phyloP scores from a whole-genome alignment of 2,329 filamentous ascomycete genomes.

The Phialophora verrucosa region DNA sequence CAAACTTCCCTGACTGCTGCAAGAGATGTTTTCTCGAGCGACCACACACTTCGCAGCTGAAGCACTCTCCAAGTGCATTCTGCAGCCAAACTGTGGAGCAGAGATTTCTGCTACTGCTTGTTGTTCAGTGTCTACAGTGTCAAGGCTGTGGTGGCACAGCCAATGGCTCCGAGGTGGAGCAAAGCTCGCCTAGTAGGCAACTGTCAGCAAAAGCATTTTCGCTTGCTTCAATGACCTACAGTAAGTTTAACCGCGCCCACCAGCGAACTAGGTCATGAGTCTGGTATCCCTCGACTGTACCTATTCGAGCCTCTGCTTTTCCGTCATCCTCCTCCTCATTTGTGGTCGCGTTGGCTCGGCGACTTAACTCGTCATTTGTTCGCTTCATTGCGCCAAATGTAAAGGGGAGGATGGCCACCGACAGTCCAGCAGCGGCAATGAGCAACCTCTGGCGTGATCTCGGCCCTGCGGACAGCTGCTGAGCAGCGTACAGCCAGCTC shows the following conservation, averaged over 20 bases:
- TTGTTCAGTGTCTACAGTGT: constrained; percentile 1
- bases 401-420: constrained; percentile 21
- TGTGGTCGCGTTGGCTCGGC: constrained; percentile 21
- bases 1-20: neutral
- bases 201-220: neutral
- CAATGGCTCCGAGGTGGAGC: constrained; percentile 24
- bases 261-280: constrained; percentile 25
- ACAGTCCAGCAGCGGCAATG: constrained; percentile 14
- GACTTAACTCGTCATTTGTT: constrained; percentile 27
- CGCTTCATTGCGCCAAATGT: constrained; percentile 26
- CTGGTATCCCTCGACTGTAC: constrained; percentile 20
- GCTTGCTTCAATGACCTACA: constrained; percentile 15
- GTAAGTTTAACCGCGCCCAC: constrained; percentile 26
- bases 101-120: neutral
- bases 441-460: constrained; percentile 20
- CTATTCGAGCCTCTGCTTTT: constrained; percentile 13
- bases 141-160: constrained; percentile 19
- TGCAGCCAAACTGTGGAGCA: too few species aligned
- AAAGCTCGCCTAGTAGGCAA: constrained; percentile 13
- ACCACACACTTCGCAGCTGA: too few species aligned
- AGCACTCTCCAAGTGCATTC: too few species aligned
- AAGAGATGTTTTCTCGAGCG: neutral
- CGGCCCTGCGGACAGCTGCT: constrained; percentile 4
- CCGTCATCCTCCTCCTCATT: constrained; percentile 18
- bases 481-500: constrained; percentile 20